These are phyloP conservation scores for Leccinum ochraceum DNA, from an alignment of 768 basidiomycete species.

Conservation along the genomic window DNA sequence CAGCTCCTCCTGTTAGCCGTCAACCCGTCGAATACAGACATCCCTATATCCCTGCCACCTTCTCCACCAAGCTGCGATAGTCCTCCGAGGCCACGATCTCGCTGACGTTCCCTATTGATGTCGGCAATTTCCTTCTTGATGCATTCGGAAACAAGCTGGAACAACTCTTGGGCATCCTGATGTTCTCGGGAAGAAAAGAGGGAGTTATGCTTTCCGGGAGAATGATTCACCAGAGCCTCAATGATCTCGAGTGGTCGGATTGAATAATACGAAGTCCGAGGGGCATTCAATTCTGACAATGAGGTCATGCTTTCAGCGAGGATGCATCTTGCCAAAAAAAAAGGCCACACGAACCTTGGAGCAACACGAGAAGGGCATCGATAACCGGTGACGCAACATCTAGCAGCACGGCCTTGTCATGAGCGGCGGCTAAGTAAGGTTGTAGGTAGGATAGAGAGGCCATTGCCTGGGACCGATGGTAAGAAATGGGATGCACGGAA, in stretches of 20 bases:
- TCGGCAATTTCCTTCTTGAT: constrained; percentile 81
- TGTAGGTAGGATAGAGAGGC: constrained; percentile 84
- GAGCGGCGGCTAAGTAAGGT: constrained; percentile 74
- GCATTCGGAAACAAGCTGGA: constrained; percentile 88
- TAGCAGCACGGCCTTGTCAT: constrained; percentile 71
- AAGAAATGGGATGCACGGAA: constrained; percentile 13
- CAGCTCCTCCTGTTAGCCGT: constrained; percentile 91
- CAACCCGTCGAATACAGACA: constrained; percentile 85
- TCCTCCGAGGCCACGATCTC: constrained; percentile 72
- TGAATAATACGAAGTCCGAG: constrained; percentile 54
- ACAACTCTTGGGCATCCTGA: constrained; percentile 98
- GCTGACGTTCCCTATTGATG: constrained; percentile 68
- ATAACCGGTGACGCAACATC: constrained; percentile 88
- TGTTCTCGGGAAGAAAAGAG: constrained; percentile 90
- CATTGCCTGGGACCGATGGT: constrained; percentile 60
- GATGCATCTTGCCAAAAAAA: background rate
- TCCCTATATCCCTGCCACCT: constrained; percentile 43
- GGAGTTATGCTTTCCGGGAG: constrained; percentile 54
- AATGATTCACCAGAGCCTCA: constrained; percentile 58
- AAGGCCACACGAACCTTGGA: constrained; percentile 54
- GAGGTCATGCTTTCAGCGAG: constrained; percentile 5
- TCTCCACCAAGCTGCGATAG: constrained; percentile 35
- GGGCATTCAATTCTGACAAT: constrained; percentile 61
- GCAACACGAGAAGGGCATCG: constrained; percentile 72
- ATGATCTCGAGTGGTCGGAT: constrained; percentile 77